phyloP scores from a whole-genome alignment of 805 yeast genomes.

The Candida berthetii region DNA sequence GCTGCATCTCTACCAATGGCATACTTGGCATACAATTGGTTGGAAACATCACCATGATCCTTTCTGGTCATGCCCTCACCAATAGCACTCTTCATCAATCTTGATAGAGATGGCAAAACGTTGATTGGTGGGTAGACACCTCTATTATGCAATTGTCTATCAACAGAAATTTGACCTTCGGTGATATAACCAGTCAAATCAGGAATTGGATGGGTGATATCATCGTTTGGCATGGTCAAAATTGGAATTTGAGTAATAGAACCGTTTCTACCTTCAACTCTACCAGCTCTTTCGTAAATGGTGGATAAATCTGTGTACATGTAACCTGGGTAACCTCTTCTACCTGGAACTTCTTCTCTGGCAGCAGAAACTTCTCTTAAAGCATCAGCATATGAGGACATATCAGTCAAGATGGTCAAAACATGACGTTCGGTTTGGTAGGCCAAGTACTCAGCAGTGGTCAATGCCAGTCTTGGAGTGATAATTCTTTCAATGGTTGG shows the following conservation, averaged over 20 bases:
- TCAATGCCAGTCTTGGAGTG: conserved; percentile 97
- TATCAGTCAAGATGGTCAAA: conserved; percentile 94
- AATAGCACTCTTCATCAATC: conserved; percentile 98
- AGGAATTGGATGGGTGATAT: conserved; percentile 99
- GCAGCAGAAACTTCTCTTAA: conserved; percentile 99
- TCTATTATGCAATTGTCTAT: conserved; percentile 92
- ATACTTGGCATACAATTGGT: conserved; percentile 97
- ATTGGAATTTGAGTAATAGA: conserved; percentile 99
- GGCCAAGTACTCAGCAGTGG: conserved; percentile 97
- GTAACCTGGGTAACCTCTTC: conserved; percentile 99
- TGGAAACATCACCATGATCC: conserved; percentile 99
- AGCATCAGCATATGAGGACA: conserved; percentile 99
- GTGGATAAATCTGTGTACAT: conserved; percentile 99
- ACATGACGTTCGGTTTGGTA: conserved; percentile 99
- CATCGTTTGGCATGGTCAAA: conserved; percentile 99
- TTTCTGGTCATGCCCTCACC: conserved; percentile 99
- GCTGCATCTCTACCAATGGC: conserved; percentile 99
- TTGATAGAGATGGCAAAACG: conserved; percentile 93
- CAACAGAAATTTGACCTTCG: conserved; percentile 97
- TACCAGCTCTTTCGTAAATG: conserved; percentile 98
- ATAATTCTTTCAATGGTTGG: conserved; percentile 99
- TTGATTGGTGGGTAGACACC: conserved; percentile 99
- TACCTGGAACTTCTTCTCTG: conserved; percentile 99
- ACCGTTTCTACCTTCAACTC: conserved; percentile 99
- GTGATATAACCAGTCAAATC: conserved; percentile 99